Conservation (phyloP, 352 stramenopile species). For the Thraustochytrium striatum region DNA sequence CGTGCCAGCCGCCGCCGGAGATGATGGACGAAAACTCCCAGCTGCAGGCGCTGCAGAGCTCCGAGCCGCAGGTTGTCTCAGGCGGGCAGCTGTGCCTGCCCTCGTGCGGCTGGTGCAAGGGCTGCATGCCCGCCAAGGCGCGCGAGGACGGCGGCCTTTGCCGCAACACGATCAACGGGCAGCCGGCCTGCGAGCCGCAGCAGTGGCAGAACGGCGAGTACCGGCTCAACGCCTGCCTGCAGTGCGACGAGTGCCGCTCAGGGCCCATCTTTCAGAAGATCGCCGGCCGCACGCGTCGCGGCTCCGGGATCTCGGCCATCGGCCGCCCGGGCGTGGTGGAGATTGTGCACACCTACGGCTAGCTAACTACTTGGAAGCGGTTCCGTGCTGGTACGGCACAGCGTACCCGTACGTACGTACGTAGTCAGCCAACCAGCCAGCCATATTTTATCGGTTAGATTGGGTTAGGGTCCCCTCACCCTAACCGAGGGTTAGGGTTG, state of each 20-base stretch:
- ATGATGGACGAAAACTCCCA: neutral
- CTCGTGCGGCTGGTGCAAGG: no score
- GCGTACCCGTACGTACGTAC: no score
- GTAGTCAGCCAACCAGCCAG: no score
- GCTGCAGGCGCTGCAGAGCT: neutral
- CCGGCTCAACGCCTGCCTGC: slow-evolving; percentile 43
- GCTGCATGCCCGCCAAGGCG: neutral
- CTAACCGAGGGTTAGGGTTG: no score
- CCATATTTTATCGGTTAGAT: no score
- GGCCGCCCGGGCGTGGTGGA: neutral
- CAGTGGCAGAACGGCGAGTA: slow-evolving; percentile 40
- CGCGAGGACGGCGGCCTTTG: slow-evolving; percentile 12
- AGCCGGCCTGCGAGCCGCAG: neutral
- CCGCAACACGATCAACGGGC: slow-evolving; percentile 39
- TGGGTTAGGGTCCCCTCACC: no score
- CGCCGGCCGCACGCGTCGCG: slow-evolving; percentile 16
- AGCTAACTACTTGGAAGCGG: no score
- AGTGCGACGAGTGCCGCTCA: slow-evolving; percentile 43
- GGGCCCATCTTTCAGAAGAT: slow-evolving; percentile 41
- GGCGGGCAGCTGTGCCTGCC: neutral
- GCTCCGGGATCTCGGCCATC: slow-evolving; percentile 34
- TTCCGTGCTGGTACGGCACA: no score
- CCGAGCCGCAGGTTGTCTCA: neutral
- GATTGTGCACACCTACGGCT: slow-evolving; percentile 11
- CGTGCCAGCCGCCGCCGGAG: neutral